A percentile compares a stretch with the other conserved stretches of the same genome.
phyloP scores from a whole-genome alignment of 768 basidiomycete genomes.

The Podaxis sp. region DNA sequence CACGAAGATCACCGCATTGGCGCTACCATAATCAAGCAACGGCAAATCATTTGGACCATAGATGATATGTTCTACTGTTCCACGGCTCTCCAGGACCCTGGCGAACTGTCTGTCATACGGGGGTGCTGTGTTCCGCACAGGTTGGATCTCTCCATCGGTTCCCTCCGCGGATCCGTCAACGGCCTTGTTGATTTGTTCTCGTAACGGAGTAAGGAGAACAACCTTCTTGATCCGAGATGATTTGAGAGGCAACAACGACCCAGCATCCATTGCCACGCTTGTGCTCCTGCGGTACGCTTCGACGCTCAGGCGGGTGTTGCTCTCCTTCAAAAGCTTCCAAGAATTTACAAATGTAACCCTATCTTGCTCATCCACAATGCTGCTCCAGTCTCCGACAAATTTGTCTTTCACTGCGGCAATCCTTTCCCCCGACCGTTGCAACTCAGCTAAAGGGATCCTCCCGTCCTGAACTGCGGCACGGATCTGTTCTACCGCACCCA shows the following conservation, averaged over 20 bases:
- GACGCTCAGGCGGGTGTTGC: constrained; percentile 41
- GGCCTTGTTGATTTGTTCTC: constrained; percentile 59
- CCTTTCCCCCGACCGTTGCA: constrained; percentile 44
- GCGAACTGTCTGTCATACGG: constrained; percentile 55
- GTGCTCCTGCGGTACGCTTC: constrained; percentile 48
- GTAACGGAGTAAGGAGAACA: constrained; percentile 54
- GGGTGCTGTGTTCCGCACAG: constrained; percentile 56
- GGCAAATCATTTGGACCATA: constrained; percentile 30
- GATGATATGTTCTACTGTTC: constrained; percentile 43
- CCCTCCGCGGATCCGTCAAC: constrained; percentile 52
- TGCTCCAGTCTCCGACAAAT: constrained; percentile 50
- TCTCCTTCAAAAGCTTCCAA: constrained; percentile 38
- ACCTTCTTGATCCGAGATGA: constrained; percentile 25
- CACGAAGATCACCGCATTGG: constrained; percentile 46
- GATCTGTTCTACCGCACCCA: constrained; percentile 49
- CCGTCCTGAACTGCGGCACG: constrained; percentile 52
- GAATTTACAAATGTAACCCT: constrained; percentile 21
- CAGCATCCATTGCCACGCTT: constrained; percentile 45
- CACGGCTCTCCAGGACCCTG: constrained; percentile 31
- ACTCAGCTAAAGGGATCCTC: constrained; percentile 34
- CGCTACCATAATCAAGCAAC: constrained; percentile 17
- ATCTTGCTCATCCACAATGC: constrained; percentile 29
- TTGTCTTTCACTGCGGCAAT: constrained; percentile 49
- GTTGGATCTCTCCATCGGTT: constrained; percentile 36
- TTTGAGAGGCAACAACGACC: constrained; percentile 35